Base-by-base conservation (phyloP, 2,329 filamentous ascomycete genomes). In the Celoporthe dispersa region DNA sequence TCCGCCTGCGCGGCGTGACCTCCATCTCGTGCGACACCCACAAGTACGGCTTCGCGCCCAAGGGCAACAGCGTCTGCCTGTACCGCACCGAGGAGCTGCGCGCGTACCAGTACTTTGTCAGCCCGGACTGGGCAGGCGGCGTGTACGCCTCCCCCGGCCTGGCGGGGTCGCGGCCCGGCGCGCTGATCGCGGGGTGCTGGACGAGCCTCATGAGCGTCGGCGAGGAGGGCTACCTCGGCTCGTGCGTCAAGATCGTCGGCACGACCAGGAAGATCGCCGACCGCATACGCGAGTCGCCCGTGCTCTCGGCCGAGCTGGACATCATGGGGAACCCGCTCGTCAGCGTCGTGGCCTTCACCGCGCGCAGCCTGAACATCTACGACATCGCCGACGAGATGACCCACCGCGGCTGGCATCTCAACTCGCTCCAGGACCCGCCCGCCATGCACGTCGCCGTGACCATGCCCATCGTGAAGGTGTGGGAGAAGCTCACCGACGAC, bases 21-120 rank as follows among this genome's bases (percentile, higher is more conserved):
- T 95, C 92, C 80, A 98, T 99, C 80, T 94, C 91, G 74, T 97
- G 94, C 80, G 96, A 99, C 80, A 99, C 96, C 2, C 96, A 99
- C 87, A 99, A 99, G 81, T 99, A 99, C 79, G 96, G 96, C 51
- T 99, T 99, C 78, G 96, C 96, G 1, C 96, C 96, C 67, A 99
- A 99, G 84, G 96, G 96, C 75, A 99, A 97, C 86, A 96, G 92
- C 66, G 96, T 94, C 1, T 87, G 97, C 19, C 86, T 99, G 57
- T 99, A 99, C 86, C 93, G 96, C 75, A 92, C 90, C 61, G 87
- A 90, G 44, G 83, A 88, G 62, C 88, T 97, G 74, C 90, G 96
- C 75, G 89, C 90, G 69, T 95, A 97, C 81, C 96, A 99, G 81
- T 99, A 99, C 86, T 99, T 97, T 81, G 91, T 99, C 79, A 93